Conservation (phyloP, 805 yeast species). For the Saccharomyces mikatae region DNA sequence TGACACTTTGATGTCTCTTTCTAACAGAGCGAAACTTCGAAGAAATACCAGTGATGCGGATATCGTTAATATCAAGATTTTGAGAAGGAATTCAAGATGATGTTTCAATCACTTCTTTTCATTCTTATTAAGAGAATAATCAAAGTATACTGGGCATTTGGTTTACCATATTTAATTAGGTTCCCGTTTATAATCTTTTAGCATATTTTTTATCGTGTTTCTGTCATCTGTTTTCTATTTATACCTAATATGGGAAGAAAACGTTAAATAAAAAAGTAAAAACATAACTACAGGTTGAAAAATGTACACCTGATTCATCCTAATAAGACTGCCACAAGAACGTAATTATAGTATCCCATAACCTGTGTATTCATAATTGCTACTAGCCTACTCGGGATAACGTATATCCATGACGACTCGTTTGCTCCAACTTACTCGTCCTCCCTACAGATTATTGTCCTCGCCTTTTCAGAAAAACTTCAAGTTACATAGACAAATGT, state of each 20-base stretch:
- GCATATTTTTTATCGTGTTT: not conserved
- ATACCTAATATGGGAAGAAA: not conserved
- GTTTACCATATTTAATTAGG: not conserved
- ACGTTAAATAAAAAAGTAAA: not conserved
- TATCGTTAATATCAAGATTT: not conserved
- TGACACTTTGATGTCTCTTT: not conserved
- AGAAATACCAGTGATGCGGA: not conserved
- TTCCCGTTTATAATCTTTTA: not conserved
- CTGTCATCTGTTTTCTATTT: not conserved
- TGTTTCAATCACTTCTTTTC: not conserved
- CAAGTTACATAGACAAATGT: not conserved
- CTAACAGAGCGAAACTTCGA: not conserved
- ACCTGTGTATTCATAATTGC: not conserved
- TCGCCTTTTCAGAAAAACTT: not conserved
- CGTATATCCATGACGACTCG: not conserved
- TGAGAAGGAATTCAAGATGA: not conserved
- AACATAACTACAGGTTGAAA: not conserved
- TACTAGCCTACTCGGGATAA: not conserved
- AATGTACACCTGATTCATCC: not conserved
- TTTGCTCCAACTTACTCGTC: not conserved
- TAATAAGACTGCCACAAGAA: not conserved
- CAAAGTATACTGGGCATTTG: not conserved
- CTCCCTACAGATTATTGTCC: not conserved
- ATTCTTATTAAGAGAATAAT: not conserved
- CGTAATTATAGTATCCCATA: not conserved